Base-by-base conservation (phyloP, 805 yeast species). In the Myxozyma mucilagina region DNA sequence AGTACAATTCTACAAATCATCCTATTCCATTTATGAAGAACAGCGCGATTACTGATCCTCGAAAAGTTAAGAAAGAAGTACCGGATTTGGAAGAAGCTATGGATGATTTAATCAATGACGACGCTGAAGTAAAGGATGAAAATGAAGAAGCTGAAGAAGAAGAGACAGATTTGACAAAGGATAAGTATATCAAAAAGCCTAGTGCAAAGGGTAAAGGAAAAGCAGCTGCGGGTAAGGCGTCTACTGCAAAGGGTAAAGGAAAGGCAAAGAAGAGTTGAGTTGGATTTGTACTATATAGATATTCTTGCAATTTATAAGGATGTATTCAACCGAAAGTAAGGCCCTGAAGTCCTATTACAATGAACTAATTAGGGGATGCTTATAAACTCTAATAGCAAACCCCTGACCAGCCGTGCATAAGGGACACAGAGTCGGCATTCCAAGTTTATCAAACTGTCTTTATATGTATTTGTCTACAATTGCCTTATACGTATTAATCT, bases 21-120 rank as follows among this genome's bases (percentile, higher is more conserved):
- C 98, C 98, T 1, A 84, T 87, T 1, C 90, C 96, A 1, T 90
- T 89, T 67, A 86, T 86, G 79, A 84, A 82, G 71, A 59, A 68
- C 58, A 70, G 77, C 34, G 71, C 76, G 31, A 75, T 71, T 53
- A 75, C 79, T 3, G 76, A 74, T 58, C 73, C 73, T 41, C 73
- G 68, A 20, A 75, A 68, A 29, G 57, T 71, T 64, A 59, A 70
- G 68, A 69, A 63, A 61, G 75, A 57, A 64, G 72, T 59, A 43
- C 91, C 90, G 3, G 92, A 87, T 68, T 78, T 79, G 53, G 96
- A 87, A 45, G 93, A 87, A 61, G 90, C 70, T 7, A 31, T 68
- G 57, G 69, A 68, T 53, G 70, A 68, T 53, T 57, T 86, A 1
- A 80, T 87, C 44, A 85, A 82, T 31, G 90, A 84, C n/a, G 80